Percentiles rank a stretch among this genome's conserved stretches.
Conservation (phyloP, 2,329 filamentous ascomycete genomes). For the Fusarium praegraminearum region DNA sequence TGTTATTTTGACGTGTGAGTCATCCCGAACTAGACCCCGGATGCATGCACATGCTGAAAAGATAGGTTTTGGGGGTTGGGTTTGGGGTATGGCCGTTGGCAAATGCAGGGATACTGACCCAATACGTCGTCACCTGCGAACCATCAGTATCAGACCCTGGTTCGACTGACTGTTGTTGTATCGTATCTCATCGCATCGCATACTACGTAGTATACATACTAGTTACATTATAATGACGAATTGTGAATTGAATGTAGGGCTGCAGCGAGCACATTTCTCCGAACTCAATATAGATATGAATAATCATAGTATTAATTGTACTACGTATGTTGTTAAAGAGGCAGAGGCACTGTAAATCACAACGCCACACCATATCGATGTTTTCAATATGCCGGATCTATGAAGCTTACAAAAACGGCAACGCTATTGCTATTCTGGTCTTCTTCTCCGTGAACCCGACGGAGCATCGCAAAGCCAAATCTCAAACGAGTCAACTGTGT, state of each 20-base stretch:
- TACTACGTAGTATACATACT: not conserved
- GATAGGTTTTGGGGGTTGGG: conserved; percentile 1
- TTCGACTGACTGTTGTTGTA: not conserved
- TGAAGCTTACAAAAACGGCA: conserved; percentile 17
- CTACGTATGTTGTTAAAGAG: conserved; percentile 12
- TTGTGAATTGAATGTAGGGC: conserved; percentile 35
- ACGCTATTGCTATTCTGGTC: conserved; percentile 40
- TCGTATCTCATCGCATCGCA: not conserved
- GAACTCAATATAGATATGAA: conserved; percentile 7
- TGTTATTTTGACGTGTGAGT: conserved; percentile 37
- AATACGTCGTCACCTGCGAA: conserved; percentile 30
- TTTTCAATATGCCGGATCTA: conserved; percentile 24
- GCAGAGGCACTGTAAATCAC: conserved; percentile 32
- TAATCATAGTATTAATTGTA: not conserved
- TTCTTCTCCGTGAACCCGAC: not conserved
- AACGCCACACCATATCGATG: conserved; percentile 3
- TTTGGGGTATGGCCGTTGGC: conserved; percentile 27
- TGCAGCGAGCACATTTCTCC: conserved; percentile 15
- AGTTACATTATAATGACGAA: not conserved
- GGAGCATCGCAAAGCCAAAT: conserved; percentile 24
- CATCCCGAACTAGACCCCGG: conserved; percentile 38
- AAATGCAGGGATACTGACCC: conserved; percentile 45
- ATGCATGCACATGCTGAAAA: conserved; percentile 9
- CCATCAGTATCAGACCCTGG: conserved; percentile 32
- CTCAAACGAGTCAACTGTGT: conserved; percentile 6